These are phyloP conservation scores for Blumeria graminis DNA, from an alignment of 2,329 filamentous ascomycete genomes.

Conservation along the genomic window DNA sequence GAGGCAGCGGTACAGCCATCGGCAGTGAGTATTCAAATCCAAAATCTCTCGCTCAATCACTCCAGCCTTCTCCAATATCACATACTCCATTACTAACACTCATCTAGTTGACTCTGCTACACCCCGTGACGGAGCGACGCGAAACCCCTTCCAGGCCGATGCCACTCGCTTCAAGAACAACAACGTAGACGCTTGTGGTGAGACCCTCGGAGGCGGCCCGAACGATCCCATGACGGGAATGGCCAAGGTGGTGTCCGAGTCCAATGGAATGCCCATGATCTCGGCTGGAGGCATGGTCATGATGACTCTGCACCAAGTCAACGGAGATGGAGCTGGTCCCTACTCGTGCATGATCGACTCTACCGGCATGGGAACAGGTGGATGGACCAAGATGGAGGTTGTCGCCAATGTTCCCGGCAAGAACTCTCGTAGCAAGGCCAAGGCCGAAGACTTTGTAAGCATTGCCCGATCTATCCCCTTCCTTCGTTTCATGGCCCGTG, in stretches of 20 bases:
- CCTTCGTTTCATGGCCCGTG: too few relatives aligned
- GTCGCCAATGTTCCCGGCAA: neutral
- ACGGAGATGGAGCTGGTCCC: conserved; percentile 2
- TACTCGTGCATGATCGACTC: neutral
- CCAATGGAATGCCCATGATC: neutral
- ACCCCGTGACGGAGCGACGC: conserved; percentile 33
- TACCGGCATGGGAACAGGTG: neutral
- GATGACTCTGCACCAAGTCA: conserved; percentile 3
- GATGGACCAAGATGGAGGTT: neutral
- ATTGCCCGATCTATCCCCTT: conserved; percentile 18
- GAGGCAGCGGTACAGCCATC: conserved; percentile 24
- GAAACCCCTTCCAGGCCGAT: neutral
- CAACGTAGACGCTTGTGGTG: neutral
- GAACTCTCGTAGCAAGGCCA: conserved; percentile 16
- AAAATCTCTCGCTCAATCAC: neutral
- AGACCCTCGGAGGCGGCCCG: neutral
- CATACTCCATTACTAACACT: too few relatives aligned
- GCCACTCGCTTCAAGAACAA: neutral
- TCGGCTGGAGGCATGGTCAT: conserved; percentile 1
- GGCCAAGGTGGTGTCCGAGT: neutral
- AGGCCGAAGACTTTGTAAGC: neutral
- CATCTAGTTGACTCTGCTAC: conserved; percentile 26
- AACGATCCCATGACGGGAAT: neutral
- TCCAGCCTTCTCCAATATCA: neutral
- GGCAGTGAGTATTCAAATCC: conserved; percentile 19